Evolutionary conservation across 176 grass and related monocot species (phyloP).

Genomic region (Panicum miliaceum): DNA sequence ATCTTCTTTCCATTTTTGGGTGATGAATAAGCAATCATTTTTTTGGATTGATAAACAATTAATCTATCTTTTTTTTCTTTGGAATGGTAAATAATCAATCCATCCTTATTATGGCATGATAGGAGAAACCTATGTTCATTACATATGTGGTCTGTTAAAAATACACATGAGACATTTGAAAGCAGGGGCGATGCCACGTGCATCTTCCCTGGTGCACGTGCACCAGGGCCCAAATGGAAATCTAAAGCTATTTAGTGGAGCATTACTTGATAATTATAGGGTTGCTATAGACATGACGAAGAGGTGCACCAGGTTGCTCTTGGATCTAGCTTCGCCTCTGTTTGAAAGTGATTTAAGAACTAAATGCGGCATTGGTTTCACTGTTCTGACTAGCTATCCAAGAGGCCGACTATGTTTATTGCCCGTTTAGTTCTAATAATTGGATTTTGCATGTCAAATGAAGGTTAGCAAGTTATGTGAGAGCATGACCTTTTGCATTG

Average conservation of each 20-base stretch:
- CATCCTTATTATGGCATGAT: neutral
- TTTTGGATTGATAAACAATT: neutral
- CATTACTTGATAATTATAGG: no score
- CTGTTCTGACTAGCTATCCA: neutral
- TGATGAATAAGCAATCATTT: neutral
- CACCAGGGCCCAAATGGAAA: no score
- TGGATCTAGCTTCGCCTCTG: no score
- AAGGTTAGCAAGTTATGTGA: slow-evolving; percentile 8
- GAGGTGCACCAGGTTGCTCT: no score
- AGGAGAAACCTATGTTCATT: neutral
- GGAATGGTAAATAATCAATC: neutral
- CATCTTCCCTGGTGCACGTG: no score
- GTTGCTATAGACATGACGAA: no score
- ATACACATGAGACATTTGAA: neutral
- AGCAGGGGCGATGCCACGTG: no score
- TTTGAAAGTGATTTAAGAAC: neutral
- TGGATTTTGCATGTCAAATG: neutral
- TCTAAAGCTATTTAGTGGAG: no score
- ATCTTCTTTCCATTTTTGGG: neutral
- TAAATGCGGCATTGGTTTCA: neutral
- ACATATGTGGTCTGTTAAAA: slow-evolving; percentile 2
- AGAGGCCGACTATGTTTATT: neutral
- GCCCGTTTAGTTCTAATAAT: slow-evolving; percentile 9
- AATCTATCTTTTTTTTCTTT: neutral
- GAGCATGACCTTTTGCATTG: slow-evolving; percentile 10